A percentile compares a stretch with the other conserved stretches of the same genome.
Conservation (phyloP, 495 filamentous ascomycete genomes). For the Neurospora sp. region DNA sequence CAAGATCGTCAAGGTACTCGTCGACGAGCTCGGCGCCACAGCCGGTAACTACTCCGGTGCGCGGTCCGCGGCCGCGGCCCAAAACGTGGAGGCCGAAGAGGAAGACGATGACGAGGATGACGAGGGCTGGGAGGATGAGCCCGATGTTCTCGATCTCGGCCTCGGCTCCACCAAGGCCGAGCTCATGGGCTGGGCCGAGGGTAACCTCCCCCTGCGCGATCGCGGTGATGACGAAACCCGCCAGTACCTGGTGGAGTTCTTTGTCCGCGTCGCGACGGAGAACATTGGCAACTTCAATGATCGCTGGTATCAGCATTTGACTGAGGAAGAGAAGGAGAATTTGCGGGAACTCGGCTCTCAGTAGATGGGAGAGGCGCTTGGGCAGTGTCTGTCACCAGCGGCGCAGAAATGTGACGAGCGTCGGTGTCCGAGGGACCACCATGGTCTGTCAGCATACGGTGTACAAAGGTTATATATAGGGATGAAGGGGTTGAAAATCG, state of each 20-base stretch:
- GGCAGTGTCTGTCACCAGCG: not conserved
- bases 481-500: not conserved
- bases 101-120: constrained; percentile 53
- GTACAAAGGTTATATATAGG: not conserved
- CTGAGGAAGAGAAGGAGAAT: constrained; percentile 64
- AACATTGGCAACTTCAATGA: constrained; percentile 66
- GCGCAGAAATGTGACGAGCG: not conserved
- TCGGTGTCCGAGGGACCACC: not conserved
- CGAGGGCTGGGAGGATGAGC: constrained; percentile 85
- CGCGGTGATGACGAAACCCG: constrained; percentile 94
- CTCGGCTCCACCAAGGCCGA: constrained; percentile 57
- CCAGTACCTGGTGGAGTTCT: constrained; percentile 71
- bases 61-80: constrained; percentile 41
- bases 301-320: constrained; percentile 54
- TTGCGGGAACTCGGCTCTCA: constrained; percentile 37
- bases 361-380: not conserved
- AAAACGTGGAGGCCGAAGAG: constrained; percentile 31
- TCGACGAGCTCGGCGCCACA: constrained; percentile 73
- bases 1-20: constrained; percentile 92
- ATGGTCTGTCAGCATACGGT: not conserved
- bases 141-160: constrained; percentile 59
- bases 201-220: constrained; percentile 46
- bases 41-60: constrained; percentile 31
- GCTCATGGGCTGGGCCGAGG: constrained; percentile 66
- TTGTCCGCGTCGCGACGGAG: constrained; percentile 53